A percentile compares a stretch with the other conserved stretches of the same genome.
Conservation (phyloP, 2,329 filamentous ascomycete genomes). For the Claviceps spartinae region DNA sequence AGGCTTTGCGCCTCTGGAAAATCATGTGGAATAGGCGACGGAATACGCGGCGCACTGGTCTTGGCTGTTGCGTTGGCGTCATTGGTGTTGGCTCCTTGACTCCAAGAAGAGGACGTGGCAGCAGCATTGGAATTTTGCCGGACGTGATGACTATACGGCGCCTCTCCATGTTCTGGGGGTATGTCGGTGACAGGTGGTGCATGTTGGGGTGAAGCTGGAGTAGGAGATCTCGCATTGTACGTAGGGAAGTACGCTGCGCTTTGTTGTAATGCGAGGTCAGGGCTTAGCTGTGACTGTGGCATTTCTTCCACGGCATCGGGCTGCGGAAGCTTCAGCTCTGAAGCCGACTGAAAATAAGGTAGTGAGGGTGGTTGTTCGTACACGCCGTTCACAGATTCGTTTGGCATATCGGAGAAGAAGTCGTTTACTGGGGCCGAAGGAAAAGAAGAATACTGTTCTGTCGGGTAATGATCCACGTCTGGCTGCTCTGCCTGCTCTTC, state of each 20-base stretch:
- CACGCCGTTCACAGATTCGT: constrained; percentile 10
- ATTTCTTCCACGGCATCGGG: constrained; percentile 7
- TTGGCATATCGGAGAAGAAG: constrained; percentile 1
- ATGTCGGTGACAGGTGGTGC: background rate
- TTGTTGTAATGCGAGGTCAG: constrained; percentile 9
- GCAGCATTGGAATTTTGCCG: background rate
- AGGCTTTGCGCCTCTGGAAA: background rate
- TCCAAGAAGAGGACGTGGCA: background rate
- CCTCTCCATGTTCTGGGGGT: background rate
- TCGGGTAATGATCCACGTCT: constrained; percentile 2
- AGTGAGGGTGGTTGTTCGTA: constrained; percentile 9
- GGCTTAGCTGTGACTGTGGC: background rate
- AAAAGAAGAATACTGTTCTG: constrained; percentile 12
- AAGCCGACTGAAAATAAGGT: constrained; percentile 17
- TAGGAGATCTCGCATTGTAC: constrained; percentile 3
- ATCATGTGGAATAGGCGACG: background rate
- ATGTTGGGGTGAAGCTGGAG: background rate
- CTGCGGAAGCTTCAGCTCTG: constrained; percentile 15
- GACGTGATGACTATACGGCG: background rate
- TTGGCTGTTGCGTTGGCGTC: background rate
- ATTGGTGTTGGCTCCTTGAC: background rate
- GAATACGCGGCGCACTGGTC: background rate
- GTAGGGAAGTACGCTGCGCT: constrained; percentile 10
- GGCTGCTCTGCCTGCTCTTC: constrained; percentile 4
- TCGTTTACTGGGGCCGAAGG: constrained; percentile 17